These are phyloP conservation scores for Kodamaea nitidulidarum DNA, from an alignment of 805 yeast species.

Conservation along the genomic window DNA sequence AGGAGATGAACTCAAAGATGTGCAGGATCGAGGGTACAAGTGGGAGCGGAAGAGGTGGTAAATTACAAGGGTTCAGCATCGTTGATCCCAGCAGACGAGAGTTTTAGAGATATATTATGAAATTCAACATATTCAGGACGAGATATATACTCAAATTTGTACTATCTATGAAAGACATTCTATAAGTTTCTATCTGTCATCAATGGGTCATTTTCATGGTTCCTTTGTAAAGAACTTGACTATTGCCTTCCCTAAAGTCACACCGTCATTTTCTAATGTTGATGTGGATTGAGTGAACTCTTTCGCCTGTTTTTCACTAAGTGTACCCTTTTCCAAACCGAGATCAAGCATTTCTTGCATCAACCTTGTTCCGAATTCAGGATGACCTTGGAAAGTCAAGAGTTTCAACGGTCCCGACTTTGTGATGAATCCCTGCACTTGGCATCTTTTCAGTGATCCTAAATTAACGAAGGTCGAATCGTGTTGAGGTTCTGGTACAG, in stretches of 20 bases:
- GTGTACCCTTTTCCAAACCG: constrained; percentile 11
- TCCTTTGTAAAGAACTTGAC: constrained; percentile 22
- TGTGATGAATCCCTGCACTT: constrained; percentile 61
- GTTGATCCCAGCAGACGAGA: constrained; percentile 29
- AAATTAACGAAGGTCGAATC: constrained; percentile 32
- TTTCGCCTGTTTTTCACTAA: constrained; percentile 26
- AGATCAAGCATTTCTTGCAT: constrained; percentile 23
- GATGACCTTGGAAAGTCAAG: constrained; percentile 85
- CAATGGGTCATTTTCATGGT: not conserved
- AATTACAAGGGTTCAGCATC: constrained; percentile 36
- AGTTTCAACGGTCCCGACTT: constrained; percentile 42
- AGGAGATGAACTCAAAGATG: constrained; percentile 31
- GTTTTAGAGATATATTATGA: constrained; percentile 1
- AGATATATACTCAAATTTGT: too few species aligned
- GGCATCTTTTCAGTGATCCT: constrained; percentile 55
- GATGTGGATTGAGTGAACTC: constrained; percentile 27
- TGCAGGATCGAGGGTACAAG: constrained; percentile 13
- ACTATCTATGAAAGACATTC: too few species aligned
- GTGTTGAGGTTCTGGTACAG: constrained; percentile 30
- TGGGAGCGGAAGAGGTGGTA: constrained; percentile 22
- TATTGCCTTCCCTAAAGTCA: constrained; percentile 32
- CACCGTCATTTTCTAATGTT: constrained; percentile 38
- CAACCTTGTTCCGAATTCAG: constrained; percentile 57
- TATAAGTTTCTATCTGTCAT: too few species aligned
- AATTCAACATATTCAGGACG: too few species aligned